Evolutionary conservation across 768 basidiomycete genomes (phyloP), one percentile per base, ranked within the genome.

Genomic region (Filobasidium floriforme): DNA sequence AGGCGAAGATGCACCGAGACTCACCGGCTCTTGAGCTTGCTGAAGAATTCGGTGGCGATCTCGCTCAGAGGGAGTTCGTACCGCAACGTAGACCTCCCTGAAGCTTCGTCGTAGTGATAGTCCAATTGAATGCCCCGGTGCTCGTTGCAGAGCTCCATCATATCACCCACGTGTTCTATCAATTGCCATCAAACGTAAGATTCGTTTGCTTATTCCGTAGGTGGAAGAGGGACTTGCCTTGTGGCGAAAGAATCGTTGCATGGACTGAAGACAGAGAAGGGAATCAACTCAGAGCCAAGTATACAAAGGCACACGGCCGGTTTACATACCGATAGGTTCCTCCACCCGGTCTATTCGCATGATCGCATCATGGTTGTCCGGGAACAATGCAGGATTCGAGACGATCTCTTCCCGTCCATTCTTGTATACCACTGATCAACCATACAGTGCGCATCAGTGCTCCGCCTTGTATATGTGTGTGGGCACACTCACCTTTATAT

Each of bases 331-430:
- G 62, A 92, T 84, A 0, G 96, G 96, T 77, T 98, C 96, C 72
- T 90, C 89, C 15, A 98, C 83, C 70, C 88, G 85, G 69, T 82
- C 84, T 24, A 93, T 84, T 41, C 81, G 76, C 4, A 65, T 66
- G 24, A 73, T 72, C 29, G 81, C 78, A 67, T 93, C 89, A 19
- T 82, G 80, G 18, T 84, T 82, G 62, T 98, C 93, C 0, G 96
- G 96, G 75, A 99, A 99, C 69, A 96, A 89, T 0, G 89, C 90
- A 19, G 96, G 94, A 77, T 96, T 97, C 77, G 92, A 92, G 73
- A 99, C 82, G 54, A 74, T 76, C 18, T 83, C 79, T 68, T 85
- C 84, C 18, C 79, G 82, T 60, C 87, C 82, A 67, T 87, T 85
- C 70, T 81, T 84, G 79, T 88, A 89, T 40, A 90, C 75, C 59